These are phyloP conservation scores for Clonostachys chloroleuca DNA, from an alignment of 2,329 filamentous ascomycete species.

Conservation along the genomic window DNA sequence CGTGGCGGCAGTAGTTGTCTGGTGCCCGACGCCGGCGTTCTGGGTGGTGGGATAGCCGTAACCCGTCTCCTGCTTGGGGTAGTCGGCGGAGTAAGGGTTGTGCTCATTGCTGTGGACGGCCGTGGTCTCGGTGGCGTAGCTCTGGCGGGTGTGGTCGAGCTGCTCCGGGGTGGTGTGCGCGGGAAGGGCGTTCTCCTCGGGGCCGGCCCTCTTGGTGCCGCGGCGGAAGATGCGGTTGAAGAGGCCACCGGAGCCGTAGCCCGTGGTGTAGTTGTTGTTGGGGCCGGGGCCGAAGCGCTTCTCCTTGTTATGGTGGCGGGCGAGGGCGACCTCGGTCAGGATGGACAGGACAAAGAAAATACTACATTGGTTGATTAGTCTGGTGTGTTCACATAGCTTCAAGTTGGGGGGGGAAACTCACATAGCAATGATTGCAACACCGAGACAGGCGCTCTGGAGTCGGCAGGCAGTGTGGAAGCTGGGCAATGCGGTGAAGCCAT, in stretches of 20 bases:
- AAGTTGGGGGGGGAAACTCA: slow-evolving; percentile 29
- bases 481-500: slow-evolving; percentile 42
- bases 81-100: slow-evolving; percentile 6
- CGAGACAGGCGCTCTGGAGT: slow-evolving; percentile 73
- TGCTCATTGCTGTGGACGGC: slow-evolving; percentile 10
- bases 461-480: slow-evolving; percentile 56
- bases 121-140: slow-evolving; percentile 31
- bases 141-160: slow-evolving; percentile 31
- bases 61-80: slow-evolving; percentile 4
- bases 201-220: slow-evolving; percentile 14
- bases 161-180: slow-evolving; percentile 32
- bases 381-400: not conserved
- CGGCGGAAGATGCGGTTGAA: slow-evolving; percentile 19
- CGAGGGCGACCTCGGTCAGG: slow-evolving; percentile 62
- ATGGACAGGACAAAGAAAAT: slow-evolving; percentile 75
- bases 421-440: slow-evolving; percentile 74
- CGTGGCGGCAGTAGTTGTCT: not conserved
- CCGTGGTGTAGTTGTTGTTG: slow-evolving; percentile 55
- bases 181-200: slow-evolving; percentile 26
- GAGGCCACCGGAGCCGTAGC: slow-evolving; percentile 24
- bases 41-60: slow-evolving; percentile 2
- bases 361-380: not conserved
- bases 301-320: slow-evolving; percentile 68
- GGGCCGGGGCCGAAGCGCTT: slow-evolving; percentile 59
- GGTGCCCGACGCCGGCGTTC: not conserved